These are phyloP conservation scores for Thinopyrum elongatum DNA, from an alignment of 176 grass and related monocot genomes.

Conservation along the genomic window DNA sequence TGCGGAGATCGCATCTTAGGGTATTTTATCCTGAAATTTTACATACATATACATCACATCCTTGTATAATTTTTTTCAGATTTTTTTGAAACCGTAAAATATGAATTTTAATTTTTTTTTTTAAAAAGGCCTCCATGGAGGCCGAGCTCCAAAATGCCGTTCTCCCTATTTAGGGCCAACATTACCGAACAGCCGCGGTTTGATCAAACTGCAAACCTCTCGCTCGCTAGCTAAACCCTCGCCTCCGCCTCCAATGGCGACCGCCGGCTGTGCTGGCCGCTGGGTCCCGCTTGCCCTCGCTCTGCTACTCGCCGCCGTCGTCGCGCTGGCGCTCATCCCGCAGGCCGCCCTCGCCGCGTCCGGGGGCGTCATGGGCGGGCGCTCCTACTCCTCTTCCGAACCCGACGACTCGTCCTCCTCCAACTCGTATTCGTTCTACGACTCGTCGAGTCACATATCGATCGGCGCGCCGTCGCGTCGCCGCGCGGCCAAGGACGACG, in stretches of 20 bases:
- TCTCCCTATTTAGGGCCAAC: background rate
- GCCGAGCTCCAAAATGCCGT: no score
- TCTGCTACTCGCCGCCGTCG: conserved; percentile 1
- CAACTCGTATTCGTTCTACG: background rate
- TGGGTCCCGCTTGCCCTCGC: background rate
- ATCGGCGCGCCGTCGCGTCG: conserved; percentile 9
- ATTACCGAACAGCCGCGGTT: background rate
- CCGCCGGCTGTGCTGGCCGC: background rate
- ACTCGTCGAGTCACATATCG: conserved; percentile 6
- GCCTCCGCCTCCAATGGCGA: conserved; percentile 1
- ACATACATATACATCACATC: no score
- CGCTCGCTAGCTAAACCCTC: background rate
- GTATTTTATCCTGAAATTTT: no score
- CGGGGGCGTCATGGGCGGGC: conserved; percentile 37
- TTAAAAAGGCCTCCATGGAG: no score
- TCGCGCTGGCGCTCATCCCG: background rate
- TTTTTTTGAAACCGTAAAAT: no score
- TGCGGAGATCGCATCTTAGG: no score
- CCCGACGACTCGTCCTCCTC: background rate
- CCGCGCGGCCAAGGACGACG: background rate
- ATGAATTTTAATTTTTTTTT: no score
- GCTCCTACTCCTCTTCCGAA: conserved; percentile 15
- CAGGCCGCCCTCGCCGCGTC: conserved; percentile 25
- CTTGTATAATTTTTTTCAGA: no score
- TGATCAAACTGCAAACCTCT: background rate